Percentiles rank a stretch among this genome's conserved stretches.
These are phyloP conservation scores for Fremontodendron californicum DNA, from an alignment of 345 rosid genomes.

Conservation along the genomic window DNA sequence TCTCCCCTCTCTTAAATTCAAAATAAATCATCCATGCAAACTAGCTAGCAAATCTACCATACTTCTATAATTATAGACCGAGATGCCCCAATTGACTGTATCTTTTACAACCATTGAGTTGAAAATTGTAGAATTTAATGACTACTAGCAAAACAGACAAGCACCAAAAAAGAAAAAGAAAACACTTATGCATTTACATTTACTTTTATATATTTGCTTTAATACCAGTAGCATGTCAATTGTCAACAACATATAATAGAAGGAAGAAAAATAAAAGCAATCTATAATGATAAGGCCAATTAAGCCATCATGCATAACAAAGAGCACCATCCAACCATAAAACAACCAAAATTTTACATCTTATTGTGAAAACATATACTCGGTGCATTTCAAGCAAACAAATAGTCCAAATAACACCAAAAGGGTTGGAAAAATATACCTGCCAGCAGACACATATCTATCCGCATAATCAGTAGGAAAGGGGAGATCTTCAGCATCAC, in stretches of 20 bases:
- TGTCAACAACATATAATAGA: not conserved
- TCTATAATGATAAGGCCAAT: not conserved
- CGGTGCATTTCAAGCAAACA: not conserved
- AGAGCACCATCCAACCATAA: not conserved
- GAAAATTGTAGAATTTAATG: not conserved
- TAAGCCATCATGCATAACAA: constrained; percentile 1
- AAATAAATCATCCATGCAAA: not conserved
- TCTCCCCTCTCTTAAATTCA: not conserved
- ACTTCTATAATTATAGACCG: not conserved
- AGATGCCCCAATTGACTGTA: constrained; percentile 2
- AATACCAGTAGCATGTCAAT: not conserved
- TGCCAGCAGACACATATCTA: constrained; percentile 96
- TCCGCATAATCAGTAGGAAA: constrained; percentile 87
- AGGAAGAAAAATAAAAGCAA: not conserved
- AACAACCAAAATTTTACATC: not conserved
- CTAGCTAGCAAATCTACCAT: not conserved
- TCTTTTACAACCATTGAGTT: not conserved
- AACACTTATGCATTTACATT: not conserved
- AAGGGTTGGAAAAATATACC: constrained; percentile 37
- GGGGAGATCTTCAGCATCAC: constrained; percentile 95
- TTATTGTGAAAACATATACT: not conserved
- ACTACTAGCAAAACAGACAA: not conserved
- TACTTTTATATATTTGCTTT: not conserved
- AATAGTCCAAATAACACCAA: not conserved
- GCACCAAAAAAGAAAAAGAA: not conserved